Evolutionary conservation across 331 rosid genomes (phyloP).

Genomic region (Cydonia oblonga): DNA sequence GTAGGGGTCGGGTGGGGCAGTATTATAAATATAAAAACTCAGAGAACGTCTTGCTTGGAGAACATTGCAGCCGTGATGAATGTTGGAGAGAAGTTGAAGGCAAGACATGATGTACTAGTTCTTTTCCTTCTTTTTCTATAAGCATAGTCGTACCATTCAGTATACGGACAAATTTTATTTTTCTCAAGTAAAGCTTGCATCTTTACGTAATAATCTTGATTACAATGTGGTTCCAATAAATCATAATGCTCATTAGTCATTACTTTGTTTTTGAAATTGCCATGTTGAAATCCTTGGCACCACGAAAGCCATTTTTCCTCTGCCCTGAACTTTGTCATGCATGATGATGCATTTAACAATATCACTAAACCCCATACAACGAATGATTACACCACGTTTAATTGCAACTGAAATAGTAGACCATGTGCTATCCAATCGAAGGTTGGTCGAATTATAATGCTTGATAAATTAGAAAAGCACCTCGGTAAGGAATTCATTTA

Average conservation of each 20-base stretch:
- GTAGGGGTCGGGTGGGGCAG: no score
- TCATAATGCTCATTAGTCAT: not conserved
- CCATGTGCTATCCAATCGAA: not conserved
- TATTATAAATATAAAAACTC: no score
- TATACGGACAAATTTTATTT: not conserved
- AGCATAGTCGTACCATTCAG: not conserved
- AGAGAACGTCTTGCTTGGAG: no score
- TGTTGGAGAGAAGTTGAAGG: slow-evolving; percentile 67
- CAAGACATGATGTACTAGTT: slow-evolving; percentile 79
- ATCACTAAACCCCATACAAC: no score
- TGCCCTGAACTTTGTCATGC: no score
- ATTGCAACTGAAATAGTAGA: not conserved
- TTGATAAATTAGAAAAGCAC: not conserved
- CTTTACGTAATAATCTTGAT: not conserved
- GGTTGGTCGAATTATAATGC: not conserved
- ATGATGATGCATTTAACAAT: no score
- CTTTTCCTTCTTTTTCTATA: not conserved
- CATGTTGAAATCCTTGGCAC: not conserved
- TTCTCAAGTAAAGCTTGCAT: not conserved
- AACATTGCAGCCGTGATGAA: slow-evolving; percentile 70
- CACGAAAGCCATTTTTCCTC: no score
- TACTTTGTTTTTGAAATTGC: not conserved
- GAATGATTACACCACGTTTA: not conserved
- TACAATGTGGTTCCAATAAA: not conserved
- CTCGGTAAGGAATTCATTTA: not conserved